Base-by-base conservation (phyloP, 441 rosid species). In the Kokia cookei region DNA sequence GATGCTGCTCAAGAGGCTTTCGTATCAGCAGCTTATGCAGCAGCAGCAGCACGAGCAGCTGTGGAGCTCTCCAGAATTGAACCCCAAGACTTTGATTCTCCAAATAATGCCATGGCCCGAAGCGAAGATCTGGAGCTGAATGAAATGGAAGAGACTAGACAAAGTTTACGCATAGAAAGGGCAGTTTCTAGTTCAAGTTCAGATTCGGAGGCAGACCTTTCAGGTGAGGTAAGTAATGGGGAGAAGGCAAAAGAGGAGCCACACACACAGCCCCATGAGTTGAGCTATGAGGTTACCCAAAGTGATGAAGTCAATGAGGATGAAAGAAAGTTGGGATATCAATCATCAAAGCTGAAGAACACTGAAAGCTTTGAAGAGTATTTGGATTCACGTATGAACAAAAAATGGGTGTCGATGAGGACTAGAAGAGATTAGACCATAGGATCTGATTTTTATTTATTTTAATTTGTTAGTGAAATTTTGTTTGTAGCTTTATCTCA, bases 11-110 rank as follows among this genome's bases (percentile, higher is more conserved):
- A 65, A 45, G 87, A 79, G 37, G 86, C 91, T 32, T 83, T 83
- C 32, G 75, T 83, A 77, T 72, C 90, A 22, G 90, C 85, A 26
- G 82, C 79, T 73, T 79, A 81, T 75, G 88, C 91, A 10, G 89
- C 91, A 15, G 82, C 35, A 40, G 88, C 88, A 43, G 88, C 90
- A 57, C 77, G 83, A 79, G 88, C 84, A 8, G 88, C 89, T 14
- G 65, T 80, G 13, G 73, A 82, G 42, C 89, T 89, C 67, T 85
- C 88, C 1, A 74, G 76, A 76, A 47, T 75, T 11, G 75, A 78
- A 59, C 80, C 81, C 26, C 75, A 58, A 19, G 81, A 72, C 53
- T 37, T 15, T 22, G 74, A 78, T 71, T 27, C 65, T 37, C 40
- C 40, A 37, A 37, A 37, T 6, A 5, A 37, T 37, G 40, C 77